phyloP scores from a whole-genome alignment of 352 stramenopile species.

The Pythium myriotylum region DNA sequence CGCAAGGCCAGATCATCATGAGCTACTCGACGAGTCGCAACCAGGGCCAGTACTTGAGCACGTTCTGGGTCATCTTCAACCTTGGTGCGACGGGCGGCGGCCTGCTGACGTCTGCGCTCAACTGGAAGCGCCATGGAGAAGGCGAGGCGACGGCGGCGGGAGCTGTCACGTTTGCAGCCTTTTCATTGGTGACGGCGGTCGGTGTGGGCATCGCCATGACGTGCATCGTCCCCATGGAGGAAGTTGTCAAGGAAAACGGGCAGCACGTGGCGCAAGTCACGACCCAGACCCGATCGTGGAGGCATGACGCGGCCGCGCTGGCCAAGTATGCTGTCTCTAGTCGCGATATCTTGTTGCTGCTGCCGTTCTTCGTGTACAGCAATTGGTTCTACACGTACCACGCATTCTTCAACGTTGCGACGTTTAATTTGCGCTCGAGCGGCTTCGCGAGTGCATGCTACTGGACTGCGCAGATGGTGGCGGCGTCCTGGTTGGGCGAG shows the following conservation, averaged over 20 bases:
- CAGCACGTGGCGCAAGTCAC: constrained; percentile 9
- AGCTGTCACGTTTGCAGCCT: constrained; percentile 53
- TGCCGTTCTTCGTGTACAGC: constrained; percentile 59
- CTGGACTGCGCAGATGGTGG: constrained; percentile 50
- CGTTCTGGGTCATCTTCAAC: constrained; percentile 89
- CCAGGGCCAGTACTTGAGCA: constrained; percentile 55
- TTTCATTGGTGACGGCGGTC: constrained; percentile 55
- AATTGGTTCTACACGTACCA: constrained; percentile 79
- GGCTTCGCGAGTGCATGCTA: constrained; percentile 44
- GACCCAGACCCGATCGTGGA: neutral
- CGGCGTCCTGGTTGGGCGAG: constrained; percentile 30
- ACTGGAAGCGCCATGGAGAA: constrained; percentile 16
- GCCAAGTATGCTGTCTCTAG: constrained; percentile 12
- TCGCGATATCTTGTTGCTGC: constrained; percentile 28
- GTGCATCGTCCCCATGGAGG: constrained; percentile 34
- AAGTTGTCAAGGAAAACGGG: constrained; percentile 34
- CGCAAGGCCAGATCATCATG: constrained; percentile 71
- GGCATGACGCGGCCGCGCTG: constrained; percentile 4
- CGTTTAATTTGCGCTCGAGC: constrained; percentile 47
- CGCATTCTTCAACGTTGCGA: constrained; percentile 47
- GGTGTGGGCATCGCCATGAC: constrained; percentile 46
- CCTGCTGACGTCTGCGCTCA: constrained; percentile 58
- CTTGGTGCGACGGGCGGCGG: constrained; percentile 64
- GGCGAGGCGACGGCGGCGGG: constrained; percentile 4
- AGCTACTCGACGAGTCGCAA: constrained; percentile 46